Evolutionary conservation across 2,329 filamentous ascomycete species (phyloP).

Genomic region (Ophiocordyceps polyrhachis-furcata): DNA sequence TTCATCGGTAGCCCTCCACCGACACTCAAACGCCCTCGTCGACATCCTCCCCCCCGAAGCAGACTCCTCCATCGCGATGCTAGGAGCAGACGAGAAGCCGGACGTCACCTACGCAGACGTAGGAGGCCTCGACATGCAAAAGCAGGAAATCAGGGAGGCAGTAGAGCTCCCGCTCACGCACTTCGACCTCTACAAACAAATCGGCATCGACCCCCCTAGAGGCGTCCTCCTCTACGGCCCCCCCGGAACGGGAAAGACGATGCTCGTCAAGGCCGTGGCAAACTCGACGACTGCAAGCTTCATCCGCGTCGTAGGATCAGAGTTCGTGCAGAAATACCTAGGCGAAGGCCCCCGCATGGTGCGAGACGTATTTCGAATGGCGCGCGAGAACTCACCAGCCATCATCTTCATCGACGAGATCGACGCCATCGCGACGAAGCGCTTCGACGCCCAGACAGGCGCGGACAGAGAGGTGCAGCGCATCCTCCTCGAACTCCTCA

Average conservation of each 20-base stretch:
- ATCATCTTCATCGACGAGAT: constrained; percentile 99
- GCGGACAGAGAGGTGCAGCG: constrained; percentile 96
- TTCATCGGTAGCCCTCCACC: constrained; percentile 90
- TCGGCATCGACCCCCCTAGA: constrained; percentile 93
- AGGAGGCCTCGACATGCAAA: constrained; percentile 97
- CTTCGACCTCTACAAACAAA: constrained; percentile 98
- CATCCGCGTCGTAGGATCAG: constrained; percentile 92
- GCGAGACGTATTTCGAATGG: constrained; percentile 97
- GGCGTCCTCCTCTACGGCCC: constrained; percentile 93
- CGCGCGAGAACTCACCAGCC: constrained; percentile 88
- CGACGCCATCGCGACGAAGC: constrained; percentile 96
- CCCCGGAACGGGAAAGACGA: constrained; percentile 89
- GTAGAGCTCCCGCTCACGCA: constrained; percentile 93
- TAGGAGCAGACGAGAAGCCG: constrained; percentile 90
- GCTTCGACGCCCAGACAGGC: constrained; percentile 96
- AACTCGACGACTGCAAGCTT: constrained; percentile 97
- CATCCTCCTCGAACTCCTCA: constrained; percentile 90
- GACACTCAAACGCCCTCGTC: constrained; percentile 95
- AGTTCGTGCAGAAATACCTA: constrained; percentile 97
- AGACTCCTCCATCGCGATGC: constrained; percentile 96
- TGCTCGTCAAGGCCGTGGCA: constrained; percentile 95
- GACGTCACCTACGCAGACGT: constrained; percentile 97
- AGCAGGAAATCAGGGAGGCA: constrained; percentile 96
- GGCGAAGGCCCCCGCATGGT: constrained; percentile 98
- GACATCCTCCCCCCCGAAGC: constrained; percentile 98